Conservation (phyloP, 2,329 filamentous ascomycete species). For the Blastomyces percursus region DNA sequence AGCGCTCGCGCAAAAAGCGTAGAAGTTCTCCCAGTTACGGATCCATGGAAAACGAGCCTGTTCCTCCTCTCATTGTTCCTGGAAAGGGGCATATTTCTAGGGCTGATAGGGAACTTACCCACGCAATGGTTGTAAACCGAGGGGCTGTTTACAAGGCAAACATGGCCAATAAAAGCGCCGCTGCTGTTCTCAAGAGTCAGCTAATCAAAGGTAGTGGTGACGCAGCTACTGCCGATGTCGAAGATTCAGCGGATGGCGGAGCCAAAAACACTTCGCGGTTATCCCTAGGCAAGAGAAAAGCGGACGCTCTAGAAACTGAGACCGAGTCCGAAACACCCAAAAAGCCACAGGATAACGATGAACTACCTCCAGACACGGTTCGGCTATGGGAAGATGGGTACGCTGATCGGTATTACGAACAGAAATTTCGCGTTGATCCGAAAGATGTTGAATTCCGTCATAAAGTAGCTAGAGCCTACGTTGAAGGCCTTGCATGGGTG, state of each 20-base stretch:
- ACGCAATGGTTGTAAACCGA: slow-evolving; percentile 78
- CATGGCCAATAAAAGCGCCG: slow-evolving; percentile 85
- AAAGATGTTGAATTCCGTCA: slow-evolving; percentile 77
- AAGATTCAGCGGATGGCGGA: slow-evolving; percentile 18
- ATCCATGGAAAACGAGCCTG: slow-evolving; percentile 20
- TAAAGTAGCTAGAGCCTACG: slow-evolving; percentile 81
- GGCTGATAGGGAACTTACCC: slow-evolving; percentile 56
- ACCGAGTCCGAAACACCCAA: slow-evolving; percentile 49
- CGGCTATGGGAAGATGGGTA: slow-evolving; percentile 94
- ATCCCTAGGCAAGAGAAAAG: slow-evolving; percentile 49
- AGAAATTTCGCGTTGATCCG: slow-evolving; percentile 81
- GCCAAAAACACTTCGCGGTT: slow-evolving; percentile 20
- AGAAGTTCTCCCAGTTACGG: slow-evolving; percentile 37
- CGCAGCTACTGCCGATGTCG: slow-evolving; percentile 18
- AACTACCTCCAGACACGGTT: slow-evolving; percentile 65
- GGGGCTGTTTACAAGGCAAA: slow-evolving; percentile 57
- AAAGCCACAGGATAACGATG: slow-evolving; percentile 39
- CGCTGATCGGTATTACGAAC: slow-evolving; percentile 88
- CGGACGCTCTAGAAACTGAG: slow-evolving; percentile 55
- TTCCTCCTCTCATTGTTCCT: slow-evolving; percentile 44
- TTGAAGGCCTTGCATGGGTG: slow-evolving; percentile 91
- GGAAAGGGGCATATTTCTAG: slow-evolving; percentile 43
- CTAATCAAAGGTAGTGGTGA: slow-evolving; percentile 43
- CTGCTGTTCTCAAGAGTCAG: slow-evolving; percentile 72
- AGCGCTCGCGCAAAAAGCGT: slow-evolving; percentile 33